phyloP scores from a whole-genome alignment of 352 stramenopile genomes.

The Globisporangium paddicum region DNA sequence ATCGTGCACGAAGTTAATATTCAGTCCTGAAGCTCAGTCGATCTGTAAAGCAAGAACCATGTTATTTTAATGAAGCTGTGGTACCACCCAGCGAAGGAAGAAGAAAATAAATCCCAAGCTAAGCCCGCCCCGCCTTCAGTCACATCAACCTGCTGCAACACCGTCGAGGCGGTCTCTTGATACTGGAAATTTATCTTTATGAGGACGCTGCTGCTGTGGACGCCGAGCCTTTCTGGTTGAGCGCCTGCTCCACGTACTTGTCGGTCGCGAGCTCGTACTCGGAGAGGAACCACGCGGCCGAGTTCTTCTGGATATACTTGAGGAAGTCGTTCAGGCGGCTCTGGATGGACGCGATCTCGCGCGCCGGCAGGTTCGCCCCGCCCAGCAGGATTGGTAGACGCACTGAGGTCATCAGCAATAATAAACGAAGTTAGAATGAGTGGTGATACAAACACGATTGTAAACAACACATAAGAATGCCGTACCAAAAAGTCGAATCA shows the following conservation, averaged over 20 bases:
- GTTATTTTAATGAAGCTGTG: background rate
- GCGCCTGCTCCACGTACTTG: conserved; percentile 44
- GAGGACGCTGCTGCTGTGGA: conserved; percentile 1
- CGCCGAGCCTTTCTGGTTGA: conserved; percentile 7
- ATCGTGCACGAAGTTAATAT: too few relatives aligned
- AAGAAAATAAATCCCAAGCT: too few relatives aligned
- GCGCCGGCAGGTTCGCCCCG: conserved; percentile 48
- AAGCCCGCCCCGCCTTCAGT: too few relatives aligned
- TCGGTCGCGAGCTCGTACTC: conserved; percentile 60
- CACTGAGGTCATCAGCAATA: conserved; percentile 26
- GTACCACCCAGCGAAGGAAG: background rate
- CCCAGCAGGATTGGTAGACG: conserved; percentile 74
- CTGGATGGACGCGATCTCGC: conserved; percentile 61
- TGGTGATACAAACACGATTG: background rate
- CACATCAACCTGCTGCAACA: background rate
- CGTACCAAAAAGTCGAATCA: conserved; percentile 88
- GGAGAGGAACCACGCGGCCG: conserved; percentile 56
- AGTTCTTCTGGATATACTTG: conserved; percentile 81
- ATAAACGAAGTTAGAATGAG: background rate
- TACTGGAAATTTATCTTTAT: background rate
- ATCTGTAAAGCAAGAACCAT: too few relatives aligned
- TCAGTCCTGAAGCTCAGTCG: too few relatives aligned
- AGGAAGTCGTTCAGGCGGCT: conserved; percentile 78
- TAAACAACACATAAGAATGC: background rate
- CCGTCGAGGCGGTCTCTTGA: too few relatives aligned